phyloP scores from a whole-genome alignment of 352 stramenopile species.

The Globisporangium okanoganense region DNA sequence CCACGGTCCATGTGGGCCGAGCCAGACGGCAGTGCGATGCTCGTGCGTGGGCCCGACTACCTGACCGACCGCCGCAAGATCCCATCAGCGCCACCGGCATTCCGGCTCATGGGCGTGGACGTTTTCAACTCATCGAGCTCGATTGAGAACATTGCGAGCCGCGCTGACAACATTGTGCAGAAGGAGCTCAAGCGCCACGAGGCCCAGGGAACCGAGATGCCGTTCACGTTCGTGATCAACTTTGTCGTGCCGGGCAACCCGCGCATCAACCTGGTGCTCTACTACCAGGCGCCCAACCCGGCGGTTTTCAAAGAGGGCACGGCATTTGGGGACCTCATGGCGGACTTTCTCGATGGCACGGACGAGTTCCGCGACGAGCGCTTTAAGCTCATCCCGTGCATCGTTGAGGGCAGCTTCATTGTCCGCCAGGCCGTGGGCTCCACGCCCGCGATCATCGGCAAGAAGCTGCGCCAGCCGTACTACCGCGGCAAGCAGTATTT shows the following conservation, averaged over 20 bases:
- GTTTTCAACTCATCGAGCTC: conserved; percentile 51
- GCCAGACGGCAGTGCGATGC: conserved; percentile 56
- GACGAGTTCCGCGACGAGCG: conserved; percentile 79
- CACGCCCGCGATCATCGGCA: conserved; percentile 68
- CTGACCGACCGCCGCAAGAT: conserved; percentile 67
- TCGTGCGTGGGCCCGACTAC: conserved; percentile 71
- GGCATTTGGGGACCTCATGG: conserved; percentile 67
- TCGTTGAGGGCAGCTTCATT: conserved; percentile 79
- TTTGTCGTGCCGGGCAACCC: conserved; percentile 67
- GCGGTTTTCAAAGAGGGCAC: conserved; percentile 51
- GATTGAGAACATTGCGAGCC: conserved; percentile 61
- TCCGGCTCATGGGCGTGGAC: conserved; percentile 65
- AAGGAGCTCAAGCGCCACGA: conserved; percentile 53
- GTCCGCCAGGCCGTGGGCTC: conserved; percentile 73
- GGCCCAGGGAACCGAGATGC: conserved; percentile 55
- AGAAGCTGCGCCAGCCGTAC: conserved; percentile 67
- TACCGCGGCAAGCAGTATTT: conserved; percentile 70
- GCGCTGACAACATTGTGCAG: conserved; percentile 59
- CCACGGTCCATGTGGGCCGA: conserved; percentile 70
- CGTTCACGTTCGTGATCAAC: conserved; percentile 79
- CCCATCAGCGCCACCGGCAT: conserved; percentile 55
- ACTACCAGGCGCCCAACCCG: conserved; percentile 60
- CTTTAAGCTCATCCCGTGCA: conserved; percentile 81
- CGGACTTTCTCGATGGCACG: conserved; percentile 64
- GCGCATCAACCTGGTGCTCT: conserved; percentile 61